phyloP scores from a whole-genome alignment of 2,329 filamentous ascomycete species.

The Aspergillus niger region DNA sequence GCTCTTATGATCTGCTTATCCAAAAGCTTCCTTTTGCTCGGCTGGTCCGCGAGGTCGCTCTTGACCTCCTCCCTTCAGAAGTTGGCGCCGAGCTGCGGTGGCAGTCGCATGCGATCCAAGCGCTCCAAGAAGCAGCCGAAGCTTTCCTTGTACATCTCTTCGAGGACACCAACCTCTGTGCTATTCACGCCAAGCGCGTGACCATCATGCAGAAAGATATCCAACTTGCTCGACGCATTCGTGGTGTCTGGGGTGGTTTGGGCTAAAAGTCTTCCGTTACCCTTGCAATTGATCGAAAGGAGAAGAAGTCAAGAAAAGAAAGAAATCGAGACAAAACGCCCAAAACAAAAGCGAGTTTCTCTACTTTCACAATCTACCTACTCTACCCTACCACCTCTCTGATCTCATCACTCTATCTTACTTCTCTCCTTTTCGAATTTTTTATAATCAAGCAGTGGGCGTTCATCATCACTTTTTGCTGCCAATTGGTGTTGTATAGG shows the following conservation, averaged over 20 bases:
- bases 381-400: background rate
- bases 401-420: background rate
- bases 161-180: constrained; percentile 93
- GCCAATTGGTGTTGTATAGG: constrained; percentile 13
- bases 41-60: constrained; percentile 54
- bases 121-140: constrained; percentile 93
- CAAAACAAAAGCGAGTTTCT: background rate
- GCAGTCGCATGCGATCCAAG: constrained; percentile 93
- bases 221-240: constrained; percentile 80
- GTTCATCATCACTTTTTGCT: background rate
- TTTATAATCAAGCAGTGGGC: background rate
- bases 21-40: constrained; percentile 56
- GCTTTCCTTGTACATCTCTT: constrained; percentile 96
- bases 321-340: background rate
- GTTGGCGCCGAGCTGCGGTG: constrained; percentile 75
- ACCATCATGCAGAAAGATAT: constrained; percentile 99
- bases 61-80: constrained; percentile 60
- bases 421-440: background rate
- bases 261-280: constrained; percentile 45
- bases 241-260: constrained; percentile 74
- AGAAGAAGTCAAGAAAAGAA: background rate
- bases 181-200: constrained; percentile 93
- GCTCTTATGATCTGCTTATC: constrained; percentile 82
- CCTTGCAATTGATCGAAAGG: background rate
- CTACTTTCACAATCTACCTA: background rate